These are phyloP conservation scores for Raffaelea deltoideospora DNA, from an alignment of 2,329 filamentous ascomycete species.

Conservation along the genomic window DNA sequence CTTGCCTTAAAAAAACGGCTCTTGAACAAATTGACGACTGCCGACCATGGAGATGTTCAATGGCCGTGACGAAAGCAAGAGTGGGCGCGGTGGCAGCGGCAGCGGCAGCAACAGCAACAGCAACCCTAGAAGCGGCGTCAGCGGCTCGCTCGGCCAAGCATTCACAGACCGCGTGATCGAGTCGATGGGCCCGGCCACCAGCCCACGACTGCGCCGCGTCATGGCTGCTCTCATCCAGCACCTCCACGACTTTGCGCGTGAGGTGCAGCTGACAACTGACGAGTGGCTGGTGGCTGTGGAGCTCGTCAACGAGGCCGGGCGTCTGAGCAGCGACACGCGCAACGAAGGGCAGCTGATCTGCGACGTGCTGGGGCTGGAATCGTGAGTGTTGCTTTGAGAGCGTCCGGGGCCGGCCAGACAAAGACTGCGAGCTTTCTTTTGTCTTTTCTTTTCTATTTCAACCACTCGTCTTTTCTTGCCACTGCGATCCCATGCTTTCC, in stretches of 20 bases:
- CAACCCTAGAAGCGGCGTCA: conserved; percentile 18
- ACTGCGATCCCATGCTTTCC: background rate
- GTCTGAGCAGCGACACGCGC: conserved; percentile 39
- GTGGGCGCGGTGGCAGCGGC: too few relatives aligned
- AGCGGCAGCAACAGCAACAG: conserved; percentile 36
- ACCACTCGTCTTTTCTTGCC: background rate
- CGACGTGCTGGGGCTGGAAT: conserved; percentile 48
- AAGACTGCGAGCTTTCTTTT: too few relatives aligned
- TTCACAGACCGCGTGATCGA: conserved; percentile 51
- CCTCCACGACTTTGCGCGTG: conserved; percentile 53
- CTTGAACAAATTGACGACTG: too few relatives aligned
- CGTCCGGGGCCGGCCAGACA: too few relatives aligned
- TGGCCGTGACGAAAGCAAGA: too few relatives aligned
- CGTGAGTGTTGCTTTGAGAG: conserved; percentile 9
- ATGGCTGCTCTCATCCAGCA: conserved; percentile 44
- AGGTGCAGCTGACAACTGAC: conserved; percentile 49
- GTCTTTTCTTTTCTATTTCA: too few relatives aligned
- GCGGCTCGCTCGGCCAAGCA: conserved; percentile 14
- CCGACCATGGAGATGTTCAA: too few relatives aligned
- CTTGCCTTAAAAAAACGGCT: too few relatives aligned
- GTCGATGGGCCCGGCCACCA: conserved; percentile 46
- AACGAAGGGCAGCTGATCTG: conserved; percentile 50
- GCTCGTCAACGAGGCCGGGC: conserved; percentile 44
- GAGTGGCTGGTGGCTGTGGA: conserved; percentile 52
- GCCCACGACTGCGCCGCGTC: conserved; percentile 41